Conservation (phyloP, 2,329 filamentous ascomycete species). For the Pyricularia sp. region DNA sequence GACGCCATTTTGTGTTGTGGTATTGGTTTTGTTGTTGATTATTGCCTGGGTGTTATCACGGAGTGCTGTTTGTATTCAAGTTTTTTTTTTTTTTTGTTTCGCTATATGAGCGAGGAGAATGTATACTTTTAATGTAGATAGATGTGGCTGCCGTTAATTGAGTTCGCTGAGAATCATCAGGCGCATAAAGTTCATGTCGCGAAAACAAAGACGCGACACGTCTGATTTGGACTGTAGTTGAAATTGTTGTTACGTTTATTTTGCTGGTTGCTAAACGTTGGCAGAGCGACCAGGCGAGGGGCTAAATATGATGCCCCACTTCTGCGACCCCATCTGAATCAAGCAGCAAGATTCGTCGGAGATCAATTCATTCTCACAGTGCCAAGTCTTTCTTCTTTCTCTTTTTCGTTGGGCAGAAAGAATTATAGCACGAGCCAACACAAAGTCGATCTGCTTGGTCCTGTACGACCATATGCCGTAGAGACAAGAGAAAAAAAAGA, state of each 20-base stretch:
- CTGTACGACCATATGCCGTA: not conserved
- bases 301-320: not conserved
- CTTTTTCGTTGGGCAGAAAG: not conserved
- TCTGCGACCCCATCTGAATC: not conserved
- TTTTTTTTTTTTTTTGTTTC: no score
- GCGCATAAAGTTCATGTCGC: not conserved
- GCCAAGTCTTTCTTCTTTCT: not conserved
- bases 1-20: conserved; percentile 35
- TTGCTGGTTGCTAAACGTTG: not conserved
- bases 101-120: no score
- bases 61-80: no score
- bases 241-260: not conserved
- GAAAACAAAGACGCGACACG: not conserved
- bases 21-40: not conserved
- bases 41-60: not conserved
- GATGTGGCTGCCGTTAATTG: not conserved
- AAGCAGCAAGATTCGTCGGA: not conserved
- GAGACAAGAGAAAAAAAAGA: not conserved
- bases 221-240: not conserved
- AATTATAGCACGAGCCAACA: not conserved
- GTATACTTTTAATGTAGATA: not conserved
- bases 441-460: not conserved
- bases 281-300: not conserved
- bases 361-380: not conserved
- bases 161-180: not conserved